Conservation (phyloP, 805 yeast genomes). For the Lipomyces chichibuensis region DNA sequence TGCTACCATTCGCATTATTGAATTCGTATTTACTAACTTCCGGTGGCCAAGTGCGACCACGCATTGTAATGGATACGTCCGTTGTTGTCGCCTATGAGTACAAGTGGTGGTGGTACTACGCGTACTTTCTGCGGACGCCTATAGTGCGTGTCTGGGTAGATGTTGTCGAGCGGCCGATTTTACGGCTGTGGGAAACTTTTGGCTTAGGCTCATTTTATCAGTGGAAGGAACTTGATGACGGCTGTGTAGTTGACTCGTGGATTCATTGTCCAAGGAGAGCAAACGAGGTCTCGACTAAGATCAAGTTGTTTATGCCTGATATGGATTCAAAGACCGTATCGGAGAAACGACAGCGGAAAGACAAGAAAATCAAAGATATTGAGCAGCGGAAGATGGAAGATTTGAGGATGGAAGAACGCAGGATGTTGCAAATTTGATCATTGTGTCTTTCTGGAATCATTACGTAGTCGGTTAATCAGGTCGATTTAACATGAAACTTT, state of each 20-base stretch:
- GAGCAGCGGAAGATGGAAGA: background rate
- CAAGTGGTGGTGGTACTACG: constrained; percentile 32
- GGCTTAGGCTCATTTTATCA: constrained; percentile 10
- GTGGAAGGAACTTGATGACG: constrained; percentile 25
- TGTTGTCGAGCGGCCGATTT: constrained; percentile 18
- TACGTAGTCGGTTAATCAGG: too few relatives aligned
- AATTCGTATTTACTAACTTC: constrained; percentile 15
- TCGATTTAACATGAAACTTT: background rate
- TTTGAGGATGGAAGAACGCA: background rate
- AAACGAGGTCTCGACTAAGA: background rate
- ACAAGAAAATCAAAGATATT: background rate
- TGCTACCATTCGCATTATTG: constrained; percentile 20
- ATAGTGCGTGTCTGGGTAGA: constrained; percentile 16
- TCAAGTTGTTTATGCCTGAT: constrained; percentile 1
- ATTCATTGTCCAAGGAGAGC: constrained; percentile 13
- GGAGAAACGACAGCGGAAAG: background rate
- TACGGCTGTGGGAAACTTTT: constrained; percentile 8
- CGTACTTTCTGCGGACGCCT: constrained; percentile 26
- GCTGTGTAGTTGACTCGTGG: constrained; percentile 22
- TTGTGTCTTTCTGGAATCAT: background rate
- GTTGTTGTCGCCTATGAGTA: constrained; percentile 26
- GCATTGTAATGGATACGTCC: constrained; percentile 21
- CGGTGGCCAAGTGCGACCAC: constrained; percentile 12
- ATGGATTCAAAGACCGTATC: background rate
- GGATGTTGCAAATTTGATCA: background rate